Conservation (phyloP, 257 asterid species). For the Solanum peruvianum region DNA sequence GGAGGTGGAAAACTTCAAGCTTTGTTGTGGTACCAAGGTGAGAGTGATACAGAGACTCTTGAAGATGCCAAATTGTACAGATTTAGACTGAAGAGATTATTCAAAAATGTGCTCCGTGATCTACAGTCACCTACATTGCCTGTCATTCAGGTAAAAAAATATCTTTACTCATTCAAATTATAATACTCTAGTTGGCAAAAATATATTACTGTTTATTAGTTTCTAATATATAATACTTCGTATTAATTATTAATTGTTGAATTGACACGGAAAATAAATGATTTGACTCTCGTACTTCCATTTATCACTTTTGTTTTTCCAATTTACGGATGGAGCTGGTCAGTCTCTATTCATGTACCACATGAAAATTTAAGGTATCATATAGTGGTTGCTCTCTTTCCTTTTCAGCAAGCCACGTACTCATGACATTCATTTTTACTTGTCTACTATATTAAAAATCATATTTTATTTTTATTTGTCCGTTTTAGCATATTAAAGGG, state of each 20-base stretch:
- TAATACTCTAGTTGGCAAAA: not conserved
- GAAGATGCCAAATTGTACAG: conserved; percentile 19
- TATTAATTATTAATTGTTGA: not conserved
- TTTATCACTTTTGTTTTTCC: not conserved
- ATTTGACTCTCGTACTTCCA: not conserved
- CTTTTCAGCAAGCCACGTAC: not conserved
- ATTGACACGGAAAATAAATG: not conserved
- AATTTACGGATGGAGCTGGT: not conserved
- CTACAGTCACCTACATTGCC: conserved; percentile 17
- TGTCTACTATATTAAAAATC: not conserved
- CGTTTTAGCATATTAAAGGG: too few relatives aligned
- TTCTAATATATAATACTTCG: not conserved
- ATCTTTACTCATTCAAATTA: not conserved
- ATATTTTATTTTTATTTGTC: too few relatives aligned
- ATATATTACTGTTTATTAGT: not conserved
- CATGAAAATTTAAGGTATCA: not conserved
- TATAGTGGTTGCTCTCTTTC: not conserved
- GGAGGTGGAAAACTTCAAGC: conserved; percentile 22
- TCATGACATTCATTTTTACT: not conserved
- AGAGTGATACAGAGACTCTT: conserved; percentile 17
- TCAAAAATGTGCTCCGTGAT: conserved; percentile 15
- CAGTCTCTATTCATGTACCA: not conserved
- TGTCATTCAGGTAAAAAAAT: conserved; percentile 20
- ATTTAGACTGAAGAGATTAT: conserved; percentile 14
- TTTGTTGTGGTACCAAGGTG: conserved; percentile 33